phyloP scores from a whole-genome alignment of 768 basidiomycete genomes.

The Rubroboletus satanas region DNA sequence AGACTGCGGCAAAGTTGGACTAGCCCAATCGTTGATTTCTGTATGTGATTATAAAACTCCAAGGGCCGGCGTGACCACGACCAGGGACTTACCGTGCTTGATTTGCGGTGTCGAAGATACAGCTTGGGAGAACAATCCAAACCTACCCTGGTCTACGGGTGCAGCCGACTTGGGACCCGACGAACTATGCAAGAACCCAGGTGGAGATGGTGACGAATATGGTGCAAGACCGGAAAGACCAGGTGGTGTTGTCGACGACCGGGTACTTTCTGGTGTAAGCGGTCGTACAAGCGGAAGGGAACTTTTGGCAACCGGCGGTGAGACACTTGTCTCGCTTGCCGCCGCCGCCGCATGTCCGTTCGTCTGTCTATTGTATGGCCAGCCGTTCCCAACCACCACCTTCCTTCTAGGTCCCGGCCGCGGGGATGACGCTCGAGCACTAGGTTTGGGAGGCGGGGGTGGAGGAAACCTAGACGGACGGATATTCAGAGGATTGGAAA shows the following conservation, averaged over 20 bases:
- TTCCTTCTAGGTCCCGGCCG: constrained; percentile 15
- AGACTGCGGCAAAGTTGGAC: constrained; percentile 15
- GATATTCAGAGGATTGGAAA: constrained; percentile 54
- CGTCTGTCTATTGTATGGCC: constrained; percentile 37
- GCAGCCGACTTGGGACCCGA: constrained; percentile 23
- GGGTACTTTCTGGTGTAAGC: constrained; percentile 30
- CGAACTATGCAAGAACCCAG: constrained; percentile 32
- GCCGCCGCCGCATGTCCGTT: constrained; percentile 23
- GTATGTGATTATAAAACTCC: background rate
- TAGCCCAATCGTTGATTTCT: constrained; percentile 27
- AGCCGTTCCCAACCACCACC: constrained; percentile 45
- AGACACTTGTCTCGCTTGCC: constrained; percentile 5
- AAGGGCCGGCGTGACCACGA: background rate
- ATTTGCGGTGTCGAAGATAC: constrained; percentile 24
- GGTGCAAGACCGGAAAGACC: constrained; percentile 31
- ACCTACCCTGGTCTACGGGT: constrained; percentile 17
- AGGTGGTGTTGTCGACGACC: constrained; percentile 32
- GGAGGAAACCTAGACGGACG: constrained; percentile 40
- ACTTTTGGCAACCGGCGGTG: constrained; percentile 14
- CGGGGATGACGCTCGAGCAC: constrained; percentile 13
- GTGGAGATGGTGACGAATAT: constrained; percentile 34
- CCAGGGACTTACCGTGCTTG: constrained; percentile 25
- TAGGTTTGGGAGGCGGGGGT: constrained; percentile 5
- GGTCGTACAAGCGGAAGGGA: constrained; percentile 17
- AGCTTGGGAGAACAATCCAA: constrained; percentile 16